A percentile compares a stretch with the other conserved stretches of the same genome.
These are phyloP conservation scores for Rachicladosporium sp. DNA, from an alignment of 2,329 filamentous ascomycete species.

Conservation along the genomic window DNA sequence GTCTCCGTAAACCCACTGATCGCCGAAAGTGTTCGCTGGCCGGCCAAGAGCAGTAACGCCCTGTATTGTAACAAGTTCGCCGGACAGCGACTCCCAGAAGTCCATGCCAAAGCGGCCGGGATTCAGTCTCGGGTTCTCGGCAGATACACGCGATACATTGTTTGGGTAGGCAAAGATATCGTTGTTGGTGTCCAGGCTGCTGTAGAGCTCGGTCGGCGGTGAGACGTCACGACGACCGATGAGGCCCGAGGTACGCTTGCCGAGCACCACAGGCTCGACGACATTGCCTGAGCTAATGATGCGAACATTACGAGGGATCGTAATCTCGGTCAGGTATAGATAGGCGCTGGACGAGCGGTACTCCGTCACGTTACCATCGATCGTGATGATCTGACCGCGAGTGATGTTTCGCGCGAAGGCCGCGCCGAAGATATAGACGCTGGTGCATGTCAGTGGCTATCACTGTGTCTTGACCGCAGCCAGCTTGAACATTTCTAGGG, in stretches of 20 bases:
- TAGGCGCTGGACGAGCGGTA: conserved; percentile 45
- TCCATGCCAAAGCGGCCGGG: conserved; percentile 54
- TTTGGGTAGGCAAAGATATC: conserved; percentile 55
- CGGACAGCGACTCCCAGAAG: conserved; percentile 60
- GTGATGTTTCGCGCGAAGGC: conserved; percentile 39
- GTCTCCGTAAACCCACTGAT: conserved; percentile 28
- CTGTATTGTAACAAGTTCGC: conserved; percentile 54
- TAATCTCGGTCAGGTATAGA: conserved; percentile 53
- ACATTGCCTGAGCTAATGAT: conserved; percentile 42
- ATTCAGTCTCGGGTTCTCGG: conserved; percentile 47
- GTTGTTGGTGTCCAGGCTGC: conserved; percentile 46
- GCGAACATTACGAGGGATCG: conserved; percentile 40
- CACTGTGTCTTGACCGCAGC: too few species aligned
- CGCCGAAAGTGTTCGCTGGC: conserved; percentile 47
- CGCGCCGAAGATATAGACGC: conserved; percentile 50
- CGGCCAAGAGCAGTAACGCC: conserved; percentile 5
- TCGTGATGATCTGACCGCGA: conserved; percentile 50
- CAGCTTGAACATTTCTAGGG: too few species aligned
- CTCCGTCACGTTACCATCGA: conserved; percentile 50
- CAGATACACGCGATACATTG: conserved; percentile 45
- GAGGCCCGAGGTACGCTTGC: conserved; percentile 2
- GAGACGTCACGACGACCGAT: conserved; percentile 37
- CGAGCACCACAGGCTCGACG: conserved; percentile 46
- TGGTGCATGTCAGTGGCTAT: not conserved
- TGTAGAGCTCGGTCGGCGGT: conserved; percentile 51